Evolutionary conservation across 2,329 filamentous ascomycete species (phyloP), one percentile per base, ranked within the genome.

Genomic region (Stagonosporopsis vannaccii): DNA sequence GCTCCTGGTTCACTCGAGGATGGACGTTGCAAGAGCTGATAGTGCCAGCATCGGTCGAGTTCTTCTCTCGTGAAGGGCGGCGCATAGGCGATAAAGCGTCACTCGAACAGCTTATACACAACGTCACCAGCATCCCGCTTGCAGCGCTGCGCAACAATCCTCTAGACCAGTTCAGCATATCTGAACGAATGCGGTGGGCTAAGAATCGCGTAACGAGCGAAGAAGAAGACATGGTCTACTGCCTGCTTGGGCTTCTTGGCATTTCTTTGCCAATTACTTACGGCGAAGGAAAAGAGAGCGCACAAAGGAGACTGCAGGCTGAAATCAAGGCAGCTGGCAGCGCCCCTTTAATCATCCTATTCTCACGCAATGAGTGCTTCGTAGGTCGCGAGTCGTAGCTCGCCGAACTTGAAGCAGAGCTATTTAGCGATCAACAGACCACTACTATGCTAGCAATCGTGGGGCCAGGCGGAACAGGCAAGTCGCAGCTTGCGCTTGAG

Each of bases 401-500:
- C 12, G 55, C 62, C 42, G 46, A 59, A 35, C 62, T 73, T 20
- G 61, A 72, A 62, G 57, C 63, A 36, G 68, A 56, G 49, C 63
- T 73, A 23, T 67, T 67, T 15, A 48, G 44, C 28, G 37, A 53
- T 45, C 44, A 61, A 2, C 59, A 59, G 22, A 57, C 56, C 43
- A 58, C 60, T n/a, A 57, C 58, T 47, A 58, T 15, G 40, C 41
- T 63, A 25, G 66, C 61, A n/a, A 66, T 69, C 23, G 39, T 57
- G 6, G 60, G 66, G 35, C 56, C 46, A 8, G 56, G 58, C 7
- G 63, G 66, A 52, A 66, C 49, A 46, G 64, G 66, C 44, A 68
- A 68, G 40, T 61, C 59, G 36, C 64, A 68, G 55, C 59, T 67
- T 4, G 64, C 61, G 33, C 62, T 81, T 3, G 70, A 79, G 55